Conservation (phyloP, 2,329 filamentous ascomycete species). For the Tolypocladium inflatum region DNA sequence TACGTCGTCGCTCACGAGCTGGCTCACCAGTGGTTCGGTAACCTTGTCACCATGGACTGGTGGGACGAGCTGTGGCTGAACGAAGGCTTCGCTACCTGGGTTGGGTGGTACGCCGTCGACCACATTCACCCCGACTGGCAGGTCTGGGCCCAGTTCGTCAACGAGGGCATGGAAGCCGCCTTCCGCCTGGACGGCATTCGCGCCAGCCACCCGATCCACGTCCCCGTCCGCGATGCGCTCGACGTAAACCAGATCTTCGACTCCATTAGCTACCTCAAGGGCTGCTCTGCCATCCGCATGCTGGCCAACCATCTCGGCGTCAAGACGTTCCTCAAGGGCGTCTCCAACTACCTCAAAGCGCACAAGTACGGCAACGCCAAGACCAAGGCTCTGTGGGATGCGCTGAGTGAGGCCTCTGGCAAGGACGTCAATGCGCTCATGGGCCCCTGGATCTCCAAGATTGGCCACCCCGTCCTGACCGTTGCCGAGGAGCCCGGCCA, state of each 20-base stretch:
- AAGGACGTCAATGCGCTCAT: constrained; percentile 82
- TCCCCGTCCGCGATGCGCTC: constrained; percentile 84
- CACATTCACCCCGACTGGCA: constrained; percentile 95
- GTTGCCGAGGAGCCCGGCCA: constrained; percentile 76
- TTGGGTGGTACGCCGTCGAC: constrained; percentile 88
- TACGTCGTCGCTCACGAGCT: constrained; percentile 98
- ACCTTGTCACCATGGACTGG: constrained; percentile 95
- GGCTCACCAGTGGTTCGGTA: constrained; percentile 93
- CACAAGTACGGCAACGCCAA: constrained; percentile 87
- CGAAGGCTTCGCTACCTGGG: constrained; percentile 97
- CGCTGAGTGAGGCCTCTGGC: constrained; percentile 77
- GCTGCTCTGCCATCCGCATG: constrained; percentile 95
- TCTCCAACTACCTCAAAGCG: constrained; percentile 78
- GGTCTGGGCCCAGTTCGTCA: constrained; percentile 95
- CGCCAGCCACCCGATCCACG: constrained; percentile 91
- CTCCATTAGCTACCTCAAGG: constrained; percentile 91
- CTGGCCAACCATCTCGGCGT: constrained; percentile 81
- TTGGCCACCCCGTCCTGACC: constrained; percentile 86
- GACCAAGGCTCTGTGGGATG: constrained; percentile 84
- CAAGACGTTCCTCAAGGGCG: constrained; percentile 81
- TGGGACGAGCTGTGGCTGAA: constrained; percentile 92
- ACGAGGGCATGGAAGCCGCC: constrained; percentile 86
- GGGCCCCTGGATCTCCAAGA: constrained; percentile 90
- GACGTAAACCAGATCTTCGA: constrained; percentile 99
- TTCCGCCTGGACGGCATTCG: constrained; percentile 85